These are phyloP conservation scores for Tolypocladium endophyticum DNA, from an alignment of 2,329 filamentous ascomycete species.

Conservation along the genomic window DNA sequence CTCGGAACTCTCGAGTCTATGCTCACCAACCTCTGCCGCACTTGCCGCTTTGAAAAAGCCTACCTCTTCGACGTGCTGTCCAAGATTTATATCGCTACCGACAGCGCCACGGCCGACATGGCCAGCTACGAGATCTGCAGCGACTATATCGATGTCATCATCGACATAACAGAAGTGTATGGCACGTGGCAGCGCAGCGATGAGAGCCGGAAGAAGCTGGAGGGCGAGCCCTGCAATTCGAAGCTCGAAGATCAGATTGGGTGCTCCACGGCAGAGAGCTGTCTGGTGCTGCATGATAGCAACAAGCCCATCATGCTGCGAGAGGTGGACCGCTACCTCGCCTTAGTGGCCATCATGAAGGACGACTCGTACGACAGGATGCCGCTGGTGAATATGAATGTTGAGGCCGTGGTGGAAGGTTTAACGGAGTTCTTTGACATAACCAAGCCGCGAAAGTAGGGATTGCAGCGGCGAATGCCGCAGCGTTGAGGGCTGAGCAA, in stretches of 20 bases:
- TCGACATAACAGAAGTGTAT: slow-evolving; percentile 93
- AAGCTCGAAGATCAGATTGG: slow-evolving; percentile 56
- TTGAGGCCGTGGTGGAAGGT: slow-evolving; percentile 70
- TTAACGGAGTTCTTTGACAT: slow-evolving; percentile 71
- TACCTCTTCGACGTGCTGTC: slow-evolving; percentile 96
- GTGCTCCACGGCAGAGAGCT: slow-evolving; percentile 56
- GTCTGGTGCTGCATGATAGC: slow-evolving; percentile 54
- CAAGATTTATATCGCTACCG: slow-evolving; percentile 97
- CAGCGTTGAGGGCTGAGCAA: neutral
- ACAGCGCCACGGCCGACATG: slow-evolving; percentile 87
- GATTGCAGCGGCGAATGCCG: neutral
- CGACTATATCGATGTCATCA: slow-evolving; percentile 97
- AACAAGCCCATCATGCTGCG: slow-evolving; percentile 56
- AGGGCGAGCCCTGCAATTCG: slow-evolving; percentile 50
- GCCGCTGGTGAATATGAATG: slow-evolving; percentile 78
- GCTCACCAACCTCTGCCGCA: slow-evolving; percentile 86
- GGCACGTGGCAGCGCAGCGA: slow-evolving; percentile 58
- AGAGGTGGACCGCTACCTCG: slow-evolving; percentile 64
- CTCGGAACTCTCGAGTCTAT: slow-evolving; percentile 87
- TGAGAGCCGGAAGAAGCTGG: slow-evolving; percentile 43
- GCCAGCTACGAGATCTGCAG: slow-evolving; percentile 96
- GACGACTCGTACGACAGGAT: slow-evolving; percentile 78
- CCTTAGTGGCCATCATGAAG: slow-evolving; percentile 77
- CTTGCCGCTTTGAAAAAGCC: slow-evolving; percentile 92
- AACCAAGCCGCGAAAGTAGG: slow-evolving; percentile 43